Percentiles rank a stretch among this genome's conserved stretches.
phyloP scores from a whole-genome alignment of 768 basidiomycete species.

The Cubamyces sp. region DNA sequence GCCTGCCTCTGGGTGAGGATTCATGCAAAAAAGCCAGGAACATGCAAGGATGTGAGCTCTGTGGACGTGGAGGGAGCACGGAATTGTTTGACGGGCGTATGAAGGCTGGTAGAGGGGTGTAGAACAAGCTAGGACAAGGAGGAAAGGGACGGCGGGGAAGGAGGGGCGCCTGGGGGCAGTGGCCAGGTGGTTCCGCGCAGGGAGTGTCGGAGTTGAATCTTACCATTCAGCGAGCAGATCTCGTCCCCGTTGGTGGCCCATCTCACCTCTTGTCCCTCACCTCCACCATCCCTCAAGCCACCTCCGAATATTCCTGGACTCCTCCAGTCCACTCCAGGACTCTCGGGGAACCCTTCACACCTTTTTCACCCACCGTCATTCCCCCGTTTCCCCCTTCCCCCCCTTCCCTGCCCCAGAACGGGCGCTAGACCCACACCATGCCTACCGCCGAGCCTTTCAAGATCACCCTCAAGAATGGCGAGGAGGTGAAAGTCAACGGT shows the following conservation, averaged over 20 bases:
- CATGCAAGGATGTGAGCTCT: neutral
- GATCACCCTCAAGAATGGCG: slow-evolving; percentile 73
- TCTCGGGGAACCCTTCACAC: neutral
- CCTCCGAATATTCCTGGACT: slow-evolving; percentile 20
- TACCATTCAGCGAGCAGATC: slow-evolving; percentile 34
- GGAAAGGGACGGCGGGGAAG: neutral
- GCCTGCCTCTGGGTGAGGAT: slow-evolving; percentile 7
- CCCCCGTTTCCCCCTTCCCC: slow-evolving; percentile 3
- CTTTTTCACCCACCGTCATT: slow-evolving; percentile 7
- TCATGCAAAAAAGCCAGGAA: neutral
- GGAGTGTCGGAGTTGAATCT: slow-evolving; percentile 36
- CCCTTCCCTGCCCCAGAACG: slow-evolving; percentile 1
- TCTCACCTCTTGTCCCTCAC: slow-evolving; percentile 30
- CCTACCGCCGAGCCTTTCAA: slow-evolving; percentile 45
- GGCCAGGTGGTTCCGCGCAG: slow-evolving; percentile 26
- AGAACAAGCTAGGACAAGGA: neutral
- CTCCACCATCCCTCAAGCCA: slow-evolving; percentile 18
- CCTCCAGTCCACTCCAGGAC: slow-evolving; percentile 10
- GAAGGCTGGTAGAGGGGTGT: neutral
- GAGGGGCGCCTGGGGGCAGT: slow-evolving; percentile 14
- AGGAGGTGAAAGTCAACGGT: slow-evolving; percentile 88
- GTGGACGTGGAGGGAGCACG: neutral
- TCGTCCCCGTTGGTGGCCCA: slow-evolving; percentile 29
- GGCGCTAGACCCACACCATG: slow-evolving; percentile 27
- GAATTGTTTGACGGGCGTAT: neutral